Base-by-base conservation (phyloP, 1,139 yeast species). In the Candida sojae region DNA sequence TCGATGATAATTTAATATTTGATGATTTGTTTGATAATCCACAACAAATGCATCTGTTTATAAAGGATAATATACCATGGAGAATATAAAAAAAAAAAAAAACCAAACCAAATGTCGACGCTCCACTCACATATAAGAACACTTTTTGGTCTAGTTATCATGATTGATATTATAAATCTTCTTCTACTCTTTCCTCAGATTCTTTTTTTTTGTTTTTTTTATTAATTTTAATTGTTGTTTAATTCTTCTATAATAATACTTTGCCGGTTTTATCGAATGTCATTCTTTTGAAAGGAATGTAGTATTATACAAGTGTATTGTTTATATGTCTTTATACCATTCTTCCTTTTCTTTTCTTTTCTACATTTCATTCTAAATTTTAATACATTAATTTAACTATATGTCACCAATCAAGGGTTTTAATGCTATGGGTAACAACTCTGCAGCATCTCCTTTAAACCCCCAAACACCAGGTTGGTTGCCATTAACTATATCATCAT, bases 401-500 rank as follows among this genome's bases (percentile, higher is more conserved):
- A 53, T 45, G 2, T 60, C 62, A 9, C 66, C 71, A 32, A 71
- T 57, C 35, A 78, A 53, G 26, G 86, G 91, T 57, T 75, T 81
- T 46, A 89, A 67, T 4, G 91, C 91, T 35, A 65, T 49, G 0
- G 96, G 96, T 30, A 90, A 68, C 63, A 80, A 67, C 48, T 79
- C 79, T 0, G 93, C 86, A 0, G 96, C 95, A 61, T 89, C 96
- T 1, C 97, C 97, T 49, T 75, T 67, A 60, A 88, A 88, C 30
- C 85, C 86, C 93, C 95, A 88, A 54, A 63, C 67, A 26, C 73
- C 77, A 7, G 66, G 66, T 13, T 69, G 75, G 41, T 71, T 67
- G 0, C 79, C 77, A 0, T 66, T 59, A 39, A 74, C 56, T 5
- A 76, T 71, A 13, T 68, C 69, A 30, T 65, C 68, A 31, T 79